phyloP scores from a whole-genome alignment of 352 stramenopile species.

The Thraustochytrium striatum region DNA sequence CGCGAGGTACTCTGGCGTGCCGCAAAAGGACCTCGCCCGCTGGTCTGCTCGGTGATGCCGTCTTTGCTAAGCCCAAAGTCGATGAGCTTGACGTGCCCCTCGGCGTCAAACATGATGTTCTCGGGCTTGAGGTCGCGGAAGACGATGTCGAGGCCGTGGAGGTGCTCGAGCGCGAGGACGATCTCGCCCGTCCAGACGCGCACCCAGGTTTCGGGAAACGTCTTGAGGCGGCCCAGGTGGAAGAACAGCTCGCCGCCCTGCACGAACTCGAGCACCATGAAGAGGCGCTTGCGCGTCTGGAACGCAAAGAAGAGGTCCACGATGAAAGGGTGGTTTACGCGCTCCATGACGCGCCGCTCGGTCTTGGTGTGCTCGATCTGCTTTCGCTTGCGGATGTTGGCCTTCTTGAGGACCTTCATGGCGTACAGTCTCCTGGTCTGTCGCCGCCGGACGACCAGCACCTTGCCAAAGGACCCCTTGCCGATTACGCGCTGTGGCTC shows the following conservation, averaged over 20 bases:
- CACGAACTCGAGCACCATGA: conserved; percentile 93
- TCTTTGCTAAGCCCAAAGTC: conserved; percentile 90
- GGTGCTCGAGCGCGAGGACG: conserved; percentile 86
- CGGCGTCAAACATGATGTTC: conserved; percentile 81
- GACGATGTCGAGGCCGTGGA: conserved; percentile 89
- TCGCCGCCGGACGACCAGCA: conserved; percentile 72
- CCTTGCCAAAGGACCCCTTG: conserved; percentile 84
- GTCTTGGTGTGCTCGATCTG: conserved; percentile 90
- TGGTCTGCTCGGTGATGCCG: conserved; percentile 63
- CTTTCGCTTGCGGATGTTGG: conserved; percentile 81
- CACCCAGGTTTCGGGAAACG: conserved; percentile 81
- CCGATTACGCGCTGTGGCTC: conserved; percentile 93
- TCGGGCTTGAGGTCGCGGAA: conserved; percentile 96
- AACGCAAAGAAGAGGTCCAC: conserved; percentile 94
- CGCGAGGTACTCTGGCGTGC: conserved; percentile 76
- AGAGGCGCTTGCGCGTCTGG: conserved; percentile 89
- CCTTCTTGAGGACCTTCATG: conserved; percentile 98
- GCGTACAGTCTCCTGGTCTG: conserved; percentile 83
- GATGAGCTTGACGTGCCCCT: conserved; percentile 92
- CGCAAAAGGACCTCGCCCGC: conserved; percentile 76
- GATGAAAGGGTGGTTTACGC: conserved; percentile 95
- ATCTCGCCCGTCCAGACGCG: conserved; percentile 95
- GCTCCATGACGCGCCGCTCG: conserved; percentile 94
- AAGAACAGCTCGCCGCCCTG: conserved; percentile 94
- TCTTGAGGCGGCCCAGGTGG: conserved; percentile 74